Percentiles rank a stretch among this genome's conserved stretches.
Evolutionary conservation across 2,329 filamentous ascomycete species (phyloP).

Genomic region (Paecilomyces formosus): DNA sequence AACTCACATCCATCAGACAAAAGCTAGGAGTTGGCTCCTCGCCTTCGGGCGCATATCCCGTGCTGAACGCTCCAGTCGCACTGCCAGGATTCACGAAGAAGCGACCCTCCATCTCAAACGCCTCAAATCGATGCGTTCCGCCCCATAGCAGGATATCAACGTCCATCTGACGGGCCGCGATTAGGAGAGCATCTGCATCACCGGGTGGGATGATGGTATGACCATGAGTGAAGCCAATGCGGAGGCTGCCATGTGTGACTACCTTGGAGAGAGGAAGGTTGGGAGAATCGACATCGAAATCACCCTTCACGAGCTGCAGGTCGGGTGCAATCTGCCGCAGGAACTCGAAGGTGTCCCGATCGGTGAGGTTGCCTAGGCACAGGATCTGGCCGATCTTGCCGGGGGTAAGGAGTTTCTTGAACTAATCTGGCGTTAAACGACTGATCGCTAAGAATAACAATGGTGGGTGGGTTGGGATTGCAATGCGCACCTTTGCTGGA

Average conservation of each 20-base stretch:
- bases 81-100: slow-evolving; percentile 66
- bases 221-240: slow-evolving; percentile 64
- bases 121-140: slow-evolving; percentile 62
- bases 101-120: slow-evolving; percentile 64
- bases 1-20: slow-evolving; percentile 92
- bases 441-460: neutral
- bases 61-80: slow-evolving; percentile 59
- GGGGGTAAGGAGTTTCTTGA: slow-evolving; percentile 76
- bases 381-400: slow-evolving; percentile 78
- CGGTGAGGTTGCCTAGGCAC: slow-evolving; percentile 72
- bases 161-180: slow-evolving; percentile 64
- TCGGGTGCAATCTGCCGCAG: slow-evolving; percentile 66
- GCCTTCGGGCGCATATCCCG: slow-evolving; percentile 49
- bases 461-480: neutral
- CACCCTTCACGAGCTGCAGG: slow-evolving; percentile 62
- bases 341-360: slow-evolving; percentile 74
- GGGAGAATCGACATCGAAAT: slow-evolving; percentile 62
- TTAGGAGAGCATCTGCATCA: slow-evolving; percentile 59
- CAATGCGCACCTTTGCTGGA: slow-evolving; percentile 64
- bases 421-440: slow-evolving; percentile 43
- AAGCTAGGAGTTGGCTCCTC: slow-evolving; percentile 82
- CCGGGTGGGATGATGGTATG: slow-evolving; percentile 62
- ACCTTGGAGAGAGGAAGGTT: slow-evolving; percentile 60
- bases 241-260: slow-evolving; percentile 60
- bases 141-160: slow-evolving; percentile 64